These are phyloP conservation scores for Acer yangbiense DNA, from an alignment of 345 rosid genomes.

Conservation along the genomic window DNA sequence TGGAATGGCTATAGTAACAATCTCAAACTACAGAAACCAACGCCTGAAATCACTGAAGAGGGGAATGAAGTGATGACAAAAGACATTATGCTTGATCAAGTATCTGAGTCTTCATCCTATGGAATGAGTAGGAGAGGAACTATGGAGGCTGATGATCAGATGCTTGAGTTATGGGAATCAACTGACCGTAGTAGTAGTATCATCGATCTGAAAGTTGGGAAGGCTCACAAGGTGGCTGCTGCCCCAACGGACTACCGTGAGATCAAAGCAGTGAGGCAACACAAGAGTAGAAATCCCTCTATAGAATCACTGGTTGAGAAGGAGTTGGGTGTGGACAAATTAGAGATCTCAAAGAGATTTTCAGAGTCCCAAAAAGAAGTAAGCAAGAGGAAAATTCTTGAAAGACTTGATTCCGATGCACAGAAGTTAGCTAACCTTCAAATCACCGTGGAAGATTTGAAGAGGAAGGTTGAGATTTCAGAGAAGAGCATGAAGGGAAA, in stretches of 20 bases:
- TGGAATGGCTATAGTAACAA: conserved; percentile 24
- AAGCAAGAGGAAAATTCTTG: conserved; percentile 69
- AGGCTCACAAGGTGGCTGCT: conserved; percentile 32
- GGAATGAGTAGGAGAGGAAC: conserved; percentile 71
- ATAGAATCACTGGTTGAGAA: conserved; percentile 61
- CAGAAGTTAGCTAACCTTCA: conserved; percentile 86
- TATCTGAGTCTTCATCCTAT: conserved; percentile 81
- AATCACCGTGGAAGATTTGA: conserved; percentile 75
- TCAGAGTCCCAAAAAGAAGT: conserved; percentile 58
- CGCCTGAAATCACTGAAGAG: conserved; percentile 48
- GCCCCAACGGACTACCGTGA: conserved; percentile 16
- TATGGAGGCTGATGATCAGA: conserved; percentile 50
- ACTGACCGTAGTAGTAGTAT: conserved; percentile 40
- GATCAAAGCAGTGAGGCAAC: conserved; percentile 32
- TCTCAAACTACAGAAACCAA: conserved; percentile 42
- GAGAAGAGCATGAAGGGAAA: conserved; percentile 65
- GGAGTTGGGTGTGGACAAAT: conserved; percentile 70
- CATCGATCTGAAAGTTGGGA: conserved; percentile 50
- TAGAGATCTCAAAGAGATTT: conserved; percentile 65
- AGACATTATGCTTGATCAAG: conserved; percentile 93
- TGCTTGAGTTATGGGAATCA: conserved; percentile 62
- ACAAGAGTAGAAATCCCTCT: conserved; percentile 45
- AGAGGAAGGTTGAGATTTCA: conserved; percentile 64
- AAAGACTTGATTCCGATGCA: conserved; percentile 87
- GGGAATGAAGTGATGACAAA: conserved; percentile 73